A percentile compares a stretch with the other conserved stretches of the same genome.
phyloP scores from a whole-genome alignment of 495 filamentous ascomycete species.

The Acidiella bohemica region DNA sequence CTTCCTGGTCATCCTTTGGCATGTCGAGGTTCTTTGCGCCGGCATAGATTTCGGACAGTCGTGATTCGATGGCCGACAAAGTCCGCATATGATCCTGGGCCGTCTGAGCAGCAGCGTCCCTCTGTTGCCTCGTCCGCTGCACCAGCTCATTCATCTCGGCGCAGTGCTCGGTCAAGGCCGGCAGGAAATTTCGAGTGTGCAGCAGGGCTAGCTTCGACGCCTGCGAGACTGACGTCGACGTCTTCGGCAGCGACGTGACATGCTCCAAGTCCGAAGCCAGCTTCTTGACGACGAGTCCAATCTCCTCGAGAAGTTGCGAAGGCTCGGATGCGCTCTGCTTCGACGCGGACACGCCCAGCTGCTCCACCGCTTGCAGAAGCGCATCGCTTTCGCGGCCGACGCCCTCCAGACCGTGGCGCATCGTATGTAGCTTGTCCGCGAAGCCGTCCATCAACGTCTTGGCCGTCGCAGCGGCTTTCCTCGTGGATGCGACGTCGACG shows the following conservation, averaged over 20 bases:
- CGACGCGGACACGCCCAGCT: constrained; percentile 22
- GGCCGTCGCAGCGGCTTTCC: constrained; percentile 42
- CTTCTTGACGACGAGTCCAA: constrained; percentile 72
- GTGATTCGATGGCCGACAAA: constrained; percentile 63
- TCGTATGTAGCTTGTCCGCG: constrained; percentile 36
- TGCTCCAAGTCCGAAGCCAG: constrained; percentile 77
- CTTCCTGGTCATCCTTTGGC: constrained; percentile 49
- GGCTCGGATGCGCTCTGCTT: constrained; percentile 33
- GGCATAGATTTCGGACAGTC: constrained; percentile 52
- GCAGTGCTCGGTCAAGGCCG: constrained; percentile 55
- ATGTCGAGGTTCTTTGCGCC: constrained; percentile 60
- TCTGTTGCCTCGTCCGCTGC: constrained; percentile 49
- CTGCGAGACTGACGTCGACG: constrained; percentile 58
- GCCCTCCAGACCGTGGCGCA: constrained; percentile 39
- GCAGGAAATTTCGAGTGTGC: constrained; percentile 79
- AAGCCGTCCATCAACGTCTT: constrained; percentile 37
- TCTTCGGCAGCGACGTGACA: constrained; percentile 52
- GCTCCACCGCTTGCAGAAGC: constrained; percentile 31
- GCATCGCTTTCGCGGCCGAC: constrained; percentile 42
- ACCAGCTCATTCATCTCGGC: constrained; percentile 63
- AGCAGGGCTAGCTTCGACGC: constrained; percentile 74
- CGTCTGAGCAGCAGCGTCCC: constrained; percentile 43
- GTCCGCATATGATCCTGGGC: constrained; percentile 59
- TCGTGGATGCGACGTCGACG: constrained; percentile 52
- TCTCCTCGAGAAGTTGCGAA: constrained; percentile 59